Base-by-base conservation (phyloP, 2,329 filamentous ascomycete species). In the Ilyonectria mors-panacis region DNA sequence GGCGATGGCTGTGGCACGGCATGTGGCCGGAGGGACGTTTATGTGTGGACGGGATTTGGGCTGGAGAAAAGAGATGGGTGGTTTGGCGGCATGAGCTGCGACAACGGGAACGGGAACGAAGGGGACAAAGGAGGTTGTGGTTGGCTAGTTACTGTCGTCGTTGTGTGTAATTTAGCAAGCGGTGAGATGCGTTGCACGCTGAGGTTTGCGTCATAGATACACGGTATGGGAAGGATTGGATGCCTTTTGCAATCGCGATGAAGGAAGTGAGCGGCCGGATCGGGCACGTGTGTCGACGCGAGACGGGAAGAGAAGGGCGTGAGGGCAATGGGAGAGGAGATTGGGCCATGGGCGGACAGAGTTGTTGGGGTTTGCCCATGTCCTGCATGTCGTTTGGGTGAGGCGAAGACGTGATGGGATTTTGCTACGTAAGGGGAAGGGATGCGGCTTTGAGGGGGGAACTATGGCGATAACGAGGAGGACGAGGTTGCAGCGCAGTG, bases 401-500 rank as follows among this genome's bases (percentile, higher is more conserved):
- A 65, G 56, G 48, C 51, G 44, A 50, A 62, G 59, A 62, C 53
- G 28, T 30, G 50, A 53, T 47, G 33, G 7, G 12, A 15, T 28
- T 56, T 51, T 30, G 35, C 17, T 47, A 63, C 21, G 17, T 23
- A 50, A 19, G 33, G 56, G 19, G 44, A 15, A 30, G 21, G 13
- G 17, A 56, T 37, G 17, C n/a, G 35, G 28, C 47, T 59, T 51
- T 19, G 45, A 59, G 57, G 57, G 57, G 39, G 51, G 45, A 59
- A 59, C 57, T 45, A 59, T 44, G 57, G 39, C 39, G n/a, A 47
- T 21, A 47, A 12, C 21, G 44, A 33, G 30, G 30, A n/a, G 45
- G 33, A 50, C 39, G 59, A 21, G 50, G 59, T 50, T 63, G 21
- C 59, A 63, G 33, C 30, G 39, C 50, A 55, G 59, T 23, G 28